Percentiles rank a stretch among this genome's conserved stretches.
Conservation (phyloP, 2,329 filamentous ascomycete species). For the Domatiomyces globalis region DNA sequence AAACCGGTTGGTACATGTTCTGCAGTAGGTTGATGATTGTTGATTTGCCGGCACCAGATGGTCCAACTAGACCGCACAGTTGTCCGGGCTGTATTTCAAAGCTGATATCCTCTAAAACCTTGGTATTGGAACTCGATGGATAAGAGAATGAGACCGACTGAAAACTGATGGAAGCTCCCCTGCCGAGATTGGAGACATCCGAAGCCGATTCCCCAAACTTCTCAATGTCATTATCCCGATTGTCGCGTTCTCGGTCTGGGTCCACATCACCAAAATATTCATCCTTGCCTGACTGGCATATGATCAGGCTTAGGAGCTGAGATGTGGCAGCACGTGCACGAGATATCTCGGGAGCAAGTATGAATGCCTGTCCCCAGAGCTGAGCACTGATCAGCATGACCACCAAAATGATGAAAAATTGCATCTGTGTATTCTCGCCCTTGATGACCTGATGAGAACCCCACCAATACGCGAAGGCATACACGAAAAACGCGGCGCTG, state of each 20-base stretch:
- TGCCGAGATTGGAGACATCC: constrained; percentile 22
- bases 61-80: constrained; percentile 60
- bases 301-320: constrained; percentile 36
- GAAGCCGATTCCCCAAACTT: constrained; percentile 7
- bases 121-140: constrained; percentile 38
- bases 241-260: constrained; percentile 13
- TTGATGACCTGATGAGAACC: constrained; percentile 55
- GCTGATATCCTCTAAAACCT: constrained; percentile 43
- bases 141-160: constrained; percentile 51
- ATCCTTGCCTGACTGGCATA: constrained; percentile 24
- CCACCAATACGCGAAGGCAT: constrained; percentile 70
- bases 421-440: constrained; percentile 50
- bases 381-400: constrained; percentile 59
- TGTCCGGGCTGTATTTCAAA: constrained; percentile 35
- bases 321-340: constrained; percentile 48
- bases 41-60: constrained; percentile 82
- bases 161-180: constrained; percentile 38
- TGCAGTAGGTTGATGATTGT: constrained; percentile 85
- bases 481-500: constrained; percentile 48
- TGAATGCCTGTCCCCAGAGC: constrained; percentile 60
- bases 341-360: constrained; percentile 60
- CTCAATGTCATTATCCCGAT: constrained; percentile 18
- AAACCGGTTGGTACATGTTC: constrained; percentile 78
- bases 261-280: too few species aligned
- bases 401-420: constrained; percentile 60